Evolutionary conservation across 306 rosid genomes (phyloP), one percentile per base, ranked within the genome.

Genomic region (Citrullus mucosospermus): DNA sequence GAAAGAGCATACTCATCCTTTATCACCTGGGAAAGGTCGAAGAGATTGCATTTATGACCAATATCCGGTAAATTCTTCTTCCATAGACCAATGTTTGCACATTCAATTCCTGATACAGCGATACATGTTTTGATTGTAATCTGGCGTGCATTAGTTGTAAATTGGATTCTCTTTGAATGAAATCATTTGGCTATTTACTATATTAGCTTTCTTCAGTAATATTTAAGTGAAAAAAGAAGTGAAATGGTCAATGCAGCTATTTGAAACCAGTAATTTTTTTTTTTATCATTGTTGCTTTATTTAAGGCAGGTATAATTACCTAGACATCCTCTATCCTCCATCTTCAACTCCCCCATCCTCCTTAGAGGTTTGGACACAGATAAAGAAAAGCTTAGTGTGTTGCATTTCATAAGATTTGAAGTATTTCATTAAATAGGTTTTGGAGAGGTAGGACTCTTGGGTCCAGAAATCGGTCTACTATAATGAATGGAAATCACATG

Each of bases 1-100:
- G 5, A 90, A 93, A 85, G 98, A 93, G 85, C 98, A 93, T 77
- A 78, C 94, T 54, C 98, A 93, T 86, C 88, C 94, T 44, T 78
- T 93, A 75, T 76, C 88, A 48, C 98, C 98, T 38, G 97, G 97
- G 72, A 88, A 84, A 83, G 90, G 88, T 70, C 90, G 97, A 81
- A 89, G 89, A 87, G 97, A 92, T 79, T 90, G 90, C 91, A 81
- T 90, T 25, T 92, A 86, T 58, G 93, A 92, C 76, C 97, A 89
- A 85, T 90, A 84, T 83, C 96, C 96, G 93, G 98, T 93, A 60
- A 89, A 97, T 87, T 76, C 73, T 68, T 69, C 7, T 81, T 79
- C 82, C 74, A 14, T 68, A 17, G 75, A 75, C 77, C 25, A 65
- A 65, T 17, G 41, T 78, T 84, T 62, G 72, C 43, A 41, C 70